Conservation (phyloP, 1,284 basidiomycete species). For the Hypsizygus ulmarius region DNA sequence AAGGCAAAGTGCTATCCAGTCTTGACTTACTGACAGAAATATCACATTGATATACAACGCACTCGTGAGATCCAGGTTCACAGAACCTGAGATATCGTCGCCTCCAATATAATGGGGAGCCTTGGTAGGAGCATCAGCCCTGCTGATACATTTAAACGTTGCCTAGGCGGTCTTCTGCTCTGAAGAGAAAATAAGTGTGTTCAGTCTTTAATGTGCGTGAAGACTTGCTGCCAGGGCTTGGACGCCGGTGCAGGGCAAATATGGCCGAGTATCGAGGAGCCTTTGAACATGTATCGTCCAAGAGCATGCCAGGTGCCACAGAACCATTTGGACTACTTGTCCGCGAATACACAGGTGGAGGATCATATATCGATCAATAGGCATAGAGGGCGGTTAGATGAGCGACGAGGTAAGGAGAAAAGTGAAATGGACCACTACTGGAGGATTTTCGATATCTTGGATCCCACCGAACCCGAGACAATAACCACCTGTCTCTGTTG, state of each 20-base stretch:
- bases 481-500: too few species aligned
- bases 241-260: conserved; percentile 15
- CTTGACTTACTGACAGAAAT: conserved; percentile 15
- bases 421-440: too few species aligned
- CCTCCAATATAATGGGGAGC: conserved; percentile 19
- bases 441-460: too few species aligned
- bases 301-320: conserved; percentile 3
- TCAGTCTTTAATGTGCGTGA: conserved; percentile 11
- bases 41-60: conserved; percentile 18
- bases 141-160: conserved; percentile 13
- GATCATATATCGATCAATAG: conserved; percentile 1
- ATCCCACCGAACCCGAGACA: too few species aligned
- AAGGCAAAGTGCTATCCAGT: neutral
- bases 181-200: conserved; percentile 9
- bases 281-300: neutral
- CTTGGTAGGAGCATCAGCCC: conserved; percentile 12
- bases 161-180: conserved; percentile 13
- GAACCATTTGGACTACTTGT: conserved; percentile 4
- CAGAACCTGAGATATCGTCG: conserved; percentile 20
- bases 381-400: too few species aligned
- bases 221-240: conserved; percentile 5
- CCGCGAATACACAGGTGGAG: conserved; percentile 9
- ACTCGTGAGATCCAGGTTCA: conserved; percentile 19
- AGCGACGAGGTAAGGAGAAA: too few species aligned
- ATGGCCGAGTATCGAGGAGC: conserved; percentile 18